Base-by-base conservation (phyloP, 2,329 filamentous ascomycete genomes). In the Cordyceps farinosa region DNA sequence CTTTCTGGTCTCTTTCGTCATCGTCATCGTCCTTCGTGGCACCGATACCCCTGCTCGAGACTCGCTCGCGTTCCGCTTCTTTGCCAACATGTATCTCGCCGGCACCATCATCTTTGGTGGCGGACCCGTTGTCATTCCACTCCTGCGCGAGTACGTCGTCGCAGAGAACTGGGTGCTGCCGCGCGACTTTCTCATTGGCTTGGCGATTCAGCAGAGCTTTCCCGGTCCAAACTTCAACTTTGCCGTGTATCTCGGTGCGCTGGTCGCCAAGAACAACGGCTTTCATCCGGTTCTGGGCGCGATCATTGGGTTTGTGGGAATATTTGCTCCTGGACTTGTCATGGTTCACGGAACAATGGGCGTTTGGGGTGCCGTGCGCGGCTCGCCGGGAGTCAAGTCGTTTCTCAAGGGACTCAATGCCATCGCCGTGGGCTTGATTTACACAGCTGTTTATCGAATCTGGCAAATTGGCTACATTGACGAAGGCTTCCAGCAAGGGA, bases 21-120 rank as follows among this genome's bases (percentile, higher is more conserved):
- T 76, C 2, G 70, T 89, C 29, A 82, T 90, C 71, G 77, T 83
- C 17, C 67, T 82, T 0, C 79, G 80, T 42, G 80, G 71, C 73
- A 79, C 69, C 65, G 74, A 75, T 54, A 64, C 73, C 0, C 29
- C 51, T 5, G 50, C 50, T 10, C 48, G 70, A 10, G 74, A 74
- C 0, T 78, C 84, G 0, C 74, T 86, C 0, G 73, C 81, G 0
- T 85, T 86, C 67, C 78, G 82, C 54, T 80, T 92, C 30, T 91
- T 92, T 68, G 80, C 87, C 5, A 91, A 90, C 72, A 83, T 92
- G 75, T 91, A 88, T 69, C 84, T 91, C 0, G 89, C 89, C 0
- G 89, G 89, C 0, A 91, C 89, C 1, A 83, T 88, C 63, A 87
- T 87, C 66, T 85, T 87, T 56, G 86, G 86, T 3, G 86, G 86